Evolutionary conservation across 441 rosid genomes (phyloP), one percentile per base, ranked within the genome.

Genomic region (Raphanus hybrid): DNA sequence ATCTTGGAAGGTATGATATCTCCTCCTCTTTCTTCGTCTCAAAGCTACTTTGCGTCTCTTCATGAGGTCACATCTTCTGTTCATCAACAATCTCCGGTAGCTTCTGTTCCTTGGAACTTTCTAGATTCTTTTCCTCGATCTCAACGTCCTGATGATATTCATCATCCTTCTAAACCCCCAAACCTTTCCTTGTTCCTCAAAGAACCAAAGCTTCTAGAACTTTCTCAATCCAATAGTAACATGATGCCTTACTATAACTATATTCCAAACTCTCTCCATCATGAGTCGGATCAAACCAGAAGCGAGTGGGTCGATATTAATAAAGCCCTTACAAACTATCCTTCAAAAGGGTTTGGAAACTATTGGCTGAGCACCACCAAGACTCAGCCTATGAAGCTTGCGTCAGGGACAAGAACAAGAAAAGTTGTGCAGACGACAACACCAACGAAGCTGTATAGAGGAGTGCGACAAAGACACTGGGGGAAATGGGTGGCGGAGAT

Each of bases 401-500:
- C 72, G 23, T 6, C 72, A 16, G 62, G 72, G 23, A 69, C 78
- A 75, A 74, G 81, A 81, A 11, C 90, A 73, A 32, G 85, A 83
- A 81, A 67, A 58, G 70, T 67, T 72, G 77, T 59, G 18, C 75
- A 65, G 29, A 41, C 85, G 6, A 54, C 58, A 15, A 74, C 89
- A 3, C 72, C 88, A 0, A 89, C 89, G 29, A 95, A 95, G 87
- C 72, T 91, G 73, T 92, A 81, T 67, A 79, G 98, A 84, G 98
- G 98, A 27, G 98, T 91, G 52, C 85, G 98, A 69, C 94, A 87
- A 77, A 90, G 96, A 84, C 98, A 90, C 58, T 91, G 98, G 98
- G 94, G 98, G 0, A 92, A 91, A 84, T 92, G 98, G 98, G 98
- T 92, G 1, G 94, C 98, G 3, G 98, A 92, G 78, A 92, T 92